A percentile compares a stretch with the other conserved stretches of the same genome.
These are phyloP conservation scores for Fusarium musae DNA, from an alignment of 2,329 filamentous ascomycete species.

Conservation along the genomic window DNA sequence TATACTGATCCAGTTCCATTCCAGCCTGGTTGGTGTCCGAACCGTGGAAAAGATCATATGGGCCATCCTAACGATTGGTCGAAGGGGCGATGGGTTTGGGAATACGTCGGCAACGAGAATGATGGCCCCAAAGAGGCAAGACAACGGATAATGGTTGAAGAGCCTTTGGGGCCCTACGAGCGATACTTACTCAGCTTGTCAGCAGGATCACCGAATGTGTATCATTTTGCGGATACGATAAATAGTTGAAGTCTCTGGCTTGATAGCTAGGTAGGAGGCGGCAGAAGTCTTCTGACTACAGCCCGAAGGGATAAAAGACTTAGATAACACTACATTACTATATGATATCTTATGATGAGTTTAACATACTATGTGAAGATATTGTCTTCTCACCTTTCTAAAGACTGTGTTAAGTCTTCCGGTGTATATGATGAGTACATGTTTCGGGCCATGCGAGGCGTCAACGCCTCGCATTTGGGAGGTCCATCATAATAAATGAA, in stretches of 20 bases:
- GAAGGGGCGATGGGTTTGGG: conserved; percentile 63
- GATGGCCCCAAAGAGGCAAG: conserved; percentile 53
- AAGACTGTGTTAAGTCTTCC: not conserved
- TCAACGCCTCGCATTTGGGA: not conserved
- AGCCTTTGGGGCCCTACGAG: conserved; percentile 65
- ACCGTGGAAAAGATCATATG: conserved; percentile 36
- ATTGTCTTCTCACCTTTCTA: not conserved
- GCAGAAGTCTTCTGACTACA: not conserved
- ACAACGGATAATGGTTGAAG: conserved; percentile 61
- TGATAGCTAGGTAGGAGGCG: not conserved
- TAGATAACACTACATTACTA: not conserved
- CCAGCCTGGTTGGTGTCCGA: conserved; percentile 48
- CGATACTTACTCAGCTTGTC: conserved; percentile 58
- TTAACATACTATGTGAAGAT: not conserved
- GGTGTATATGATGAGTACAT: not conserved
- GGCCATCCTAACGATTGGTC: conserved; percentile 41
- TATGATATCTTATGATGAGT: not conserved
- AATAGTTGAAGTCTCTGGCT: not conserved
- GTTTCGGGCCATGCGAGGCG: not conserved
- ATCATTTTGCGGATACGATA: conserved; percentile 52
- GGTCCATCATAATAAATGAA: not conserved
- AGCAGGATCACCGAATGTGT: conserved; percentile 57
- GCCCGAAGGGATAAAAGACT: not conserved
- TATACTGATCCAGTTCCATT: conserved; percentile 51
- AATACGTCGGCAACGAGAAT: conserved; percentile 59